Conservation (phyloP, 345 rosid species). For the Moricandia moricandioides region DNA sequence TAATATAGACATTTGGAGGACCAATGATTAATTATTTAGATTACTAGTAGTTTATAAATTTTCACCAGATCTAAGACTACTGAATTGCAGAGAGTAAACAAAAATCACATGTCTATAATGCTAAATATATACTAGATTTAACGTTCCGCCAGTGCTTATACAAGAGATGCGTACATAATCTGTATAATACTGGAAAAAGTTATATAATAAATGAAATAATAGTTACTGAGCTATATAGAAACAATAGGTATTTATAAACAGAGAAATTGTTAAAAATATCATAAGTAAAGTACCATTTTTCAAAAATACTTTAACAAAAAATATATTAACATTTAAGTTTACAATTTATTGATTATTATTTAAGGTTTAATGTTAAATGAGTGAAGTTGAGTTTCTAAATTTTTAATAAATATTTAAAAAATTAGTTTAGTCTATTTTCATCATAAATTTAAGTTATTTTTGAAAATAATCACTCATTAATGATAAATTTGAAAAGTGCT, state of each 20-base stretch:
- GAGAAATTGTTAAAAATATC: too few species aligned
- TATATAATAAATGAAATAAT: not conserved
- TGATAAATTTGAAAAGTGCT: too few species aligned
- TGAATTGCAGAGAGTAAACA: not conserved
- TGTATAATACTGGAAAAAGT: not conserved
- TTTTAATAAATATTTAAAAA: too few species aligned
- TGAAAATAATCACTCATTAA: too few species aligned
- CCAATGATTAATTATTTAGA: not conserved
- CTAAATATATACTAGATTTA: not conserved
- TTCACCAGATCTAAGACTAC: constrained; percentile 8
- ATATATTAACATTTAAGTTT: too few species aligned
- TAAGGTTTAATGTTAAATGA: too few species aligned
- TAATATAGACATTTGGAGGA: not conserved
- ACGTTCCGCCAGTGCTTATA: not conserved
- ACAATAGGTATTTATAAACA: not conserved
- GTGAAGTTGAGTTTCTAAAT: too few species aligned
- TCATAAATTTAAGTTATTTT: too few species aligned
- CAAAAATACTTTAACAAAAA: too few species aligned
- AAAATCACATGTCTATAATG: not conserved
- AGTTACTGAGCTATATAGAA: not conserved
- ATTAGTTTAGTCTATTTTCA: too few species aligned
- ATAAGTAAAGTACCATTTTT: too few species aligned
- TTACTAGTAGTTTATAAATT: constrained; percentile 3
- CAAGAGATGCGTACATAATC: not conserved
- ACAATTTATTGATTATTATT: too few species aligned